These are phyloP conservation scores for Aspergillus fructus DNA, from an alignment of 2,329 filamentous ascomycete genomes.

Conservation along the genomic window DNA sequence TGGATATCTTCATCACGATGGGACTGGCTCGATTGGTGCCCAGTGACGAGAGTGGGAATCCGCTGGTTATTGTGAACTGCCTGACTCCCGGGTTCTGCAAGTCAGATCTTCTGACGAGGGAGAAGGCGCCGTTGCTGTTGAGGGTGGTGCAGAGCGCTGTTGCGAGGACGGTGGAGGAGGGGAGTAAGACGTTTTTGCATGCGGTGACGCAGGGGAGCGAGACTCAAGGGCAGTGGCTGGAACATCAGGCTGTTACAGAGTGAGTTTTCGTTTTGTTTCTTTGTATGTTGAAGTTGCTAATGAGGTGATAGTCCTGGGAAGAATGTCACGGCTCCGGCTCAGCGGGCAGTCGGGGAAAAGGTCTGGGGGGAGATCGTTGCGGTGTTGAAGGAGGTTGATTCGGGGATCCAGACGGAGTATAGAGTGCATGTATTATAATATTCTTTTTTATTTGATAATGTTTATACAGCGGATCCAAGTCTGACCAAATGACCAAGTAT, in stretches of 20 bases:
- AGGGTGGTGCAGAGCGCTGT: constrained; percentile 11
- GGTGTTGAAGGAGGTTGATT: constrained; percentile 6
- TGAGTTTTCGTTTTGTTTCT: neutral
- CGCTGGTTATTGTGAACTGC: constrained; percentile 20
- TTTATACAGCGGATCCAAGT: no score
- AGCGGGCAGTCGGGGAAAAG: constrained; percentile 4
- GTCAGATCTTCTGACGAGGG: constrained; percentile 15
- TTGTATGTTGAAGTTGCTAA: neutral
- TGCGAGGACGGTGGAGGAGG: constrained; percentile 11
- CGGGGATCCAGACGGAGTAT: constrained; percentile 1
- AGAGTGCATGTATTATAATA: neutral
- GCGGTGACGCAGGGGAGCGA: constrained; percentile 5
- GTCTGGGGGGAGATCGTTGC: constrained; percentile 16
- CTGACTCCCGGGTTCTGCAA: constrained; percentile 27
- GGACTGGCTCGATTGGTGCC: constrained; percentile 10
- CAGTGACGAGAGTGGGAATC: constrained; percentile 11
- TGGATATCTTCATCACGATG: constrained; percentile 13
- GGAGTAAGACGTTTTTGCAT: constrained; percentile 16
- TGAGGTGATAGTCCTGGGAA: constrained; percentile 5
- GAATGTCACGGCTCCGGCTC: constrained; percentile 6
- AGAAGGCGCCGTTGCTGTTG: constrained; percentile 13
- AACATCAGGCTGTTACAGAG: constrained; percentile 13
- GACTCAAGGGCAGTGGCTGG: constrained; percentile 15
- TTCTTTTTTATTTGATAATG: no score
- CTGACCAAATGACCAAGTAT: no score